Evolutionary conservation across 495 filamentous ascomycete genomes (phyloP), one percentile per base, ranked within the genome.

Genomic region (Annulohypoxylon stygium): DNA sequence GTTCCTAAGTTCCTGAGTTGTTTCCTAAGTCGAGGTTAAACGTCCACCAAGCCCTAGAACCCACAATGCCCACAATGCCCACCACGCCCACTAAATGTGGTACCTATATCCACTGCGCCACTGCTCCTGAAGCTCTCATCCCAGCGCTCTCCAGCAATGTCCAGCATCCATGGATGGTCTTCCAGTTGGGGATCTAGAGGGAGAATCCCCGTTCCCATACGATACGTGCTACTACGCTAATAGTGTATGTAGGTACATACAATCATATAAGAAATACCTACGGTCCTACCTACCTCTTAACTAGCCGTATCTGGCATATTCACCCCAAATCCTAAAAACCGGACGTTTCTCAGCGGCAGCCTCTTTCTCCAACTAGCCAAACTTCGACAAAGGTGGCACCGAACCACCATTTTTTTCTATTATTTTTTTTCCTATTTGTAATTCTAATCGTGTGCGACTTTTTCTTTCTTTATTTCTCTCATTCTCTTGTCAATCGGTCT

Each of bases 241-340:
- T 30, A 30, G 5, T 30, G 5, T 30, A 30, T 30, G 5, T 30
- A 30, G 3, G 30, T 30, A 30, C 5, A 30, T 30, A 30, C 20
- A 23, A 23, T 23, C 20, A 23, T 23, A 23, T 23, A 23, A 23
- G 20, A 23, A 23, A 23, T 23, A 23, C 20, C 20, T 23, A 23
- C 20, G 20, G 20, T 23, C 20, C 20, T 23, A 7, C 54, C 18
- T 45, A 41, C 6, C 41, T 11, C 11, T 34, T 18, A 36, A 34
- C 71, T 74, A 74, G 61, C 71, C 71, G 55, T 43, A 74, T 65
- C n/a, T 69, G 58, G 71, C 63, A 74, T 62, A n/a, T 57, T 33
- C 62, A 65, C 57, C 66, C 61, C 71, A 62, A 65, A 39, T 57
- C 71, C 67, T 58, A 64, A 58, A 74, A 70, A 70, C 67, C 62